phyloP scores from a whole-genome alignment of 2,329 filamentous ascomycete species.

The Neonectria ditissima region DNA sequence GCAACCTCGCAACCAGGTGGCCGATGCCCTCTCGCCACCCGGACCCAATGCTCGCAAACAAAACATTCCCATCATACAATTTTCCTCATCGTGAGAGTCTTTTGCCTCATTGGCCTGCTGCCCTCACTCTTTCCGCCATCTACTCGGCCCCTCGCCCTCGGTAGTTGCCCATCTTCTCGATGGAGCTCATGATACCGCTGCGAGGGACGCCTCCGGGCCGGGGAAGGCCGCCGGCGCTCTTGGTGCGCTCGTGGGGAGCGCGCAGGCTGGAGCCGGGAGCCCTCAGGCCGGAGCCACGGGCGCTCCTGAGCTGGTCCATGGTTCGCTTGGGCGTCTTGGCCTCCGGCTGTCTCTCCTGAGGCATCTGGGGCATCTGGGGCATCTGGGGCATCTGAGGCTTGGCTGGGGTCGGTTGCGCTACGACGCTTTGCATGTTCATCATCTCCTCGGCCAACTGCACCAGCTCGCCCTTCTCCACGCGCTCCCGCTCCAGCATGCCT shows the following conservation, averaged over 20 bases:
- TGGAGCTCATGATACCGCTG: conserved; percentile 84
- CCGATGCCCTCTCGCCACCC: conserved; percentile 16
- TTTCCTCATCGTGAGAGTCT: conserved; percentile 41
- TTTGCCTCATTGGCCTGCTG: conserved; percentile 26
- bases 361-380: conserved; percentile 34
- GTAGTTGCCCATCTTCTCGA: conserved; percentile 86
- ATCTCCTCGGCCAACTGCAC: conserved; percentile 87
- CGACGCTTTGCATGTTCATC: conserved; percentile 74
- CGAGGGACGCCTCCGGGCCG: conserved; percentile 63
- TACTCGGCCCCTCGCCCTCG: conserved; percentile 55
- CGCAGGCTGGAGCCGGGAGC: conserved; percentile 66
- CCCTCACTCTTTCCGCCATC: conserved; percentile 4
- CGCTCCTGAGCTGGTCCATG: conserved; percentile 53
- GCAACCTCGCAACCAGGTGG: conserved; percentile 30
- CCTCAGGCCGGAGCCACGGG: conserved; percentile 69
- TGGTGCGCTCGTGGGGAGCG: conserved; percentile 58
- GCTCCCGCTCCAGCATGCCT: conserved; percentile 76
- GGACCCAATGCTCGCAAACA: conserved; percentile 36
- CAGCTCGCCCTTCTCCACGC: conserved; percentile 85
- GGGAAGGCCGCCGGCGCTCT: conserved; percentile 59
- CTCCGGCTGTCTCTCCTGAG: conserved; percentile 41
- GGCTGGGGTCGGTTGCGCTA: conserved; percentile 43
- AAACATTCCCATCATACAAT: conserved; percentile 38
- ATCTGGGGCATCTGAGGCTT: conserved; percentile 39
- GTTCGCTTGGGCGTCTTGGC: conserved; percentile 51